A percentile compares a stretch with the other conserved stretches of the same genome.
Conservation (phyloP, 1,284 basidiomycete species). For the Austroboletus niveus region DNA sequence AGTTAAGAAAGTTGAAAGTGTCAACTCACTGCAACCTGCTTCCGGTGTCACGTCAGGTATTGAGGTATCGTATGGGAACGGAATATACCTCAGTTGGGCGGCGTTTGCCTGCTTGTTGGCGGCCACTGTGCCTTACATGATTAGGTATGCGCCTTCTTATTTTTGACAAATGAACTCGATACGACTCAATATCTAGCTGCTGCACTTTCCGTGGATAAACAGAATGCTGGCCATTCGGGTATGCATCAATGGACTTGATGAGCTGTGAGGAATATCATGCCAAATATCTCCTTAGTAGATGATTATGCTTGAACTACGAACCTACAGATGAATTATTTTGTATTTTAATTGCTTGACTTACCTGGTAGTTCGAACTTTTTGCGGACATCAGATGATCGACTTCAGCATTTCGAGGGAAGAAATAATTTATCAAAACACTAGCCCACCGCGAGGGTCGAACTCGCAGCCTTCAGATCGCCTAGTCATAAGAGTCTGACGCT, state of each 20-base stretch:
- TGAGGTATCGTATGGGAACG: conserved; percentile 56
- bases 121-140: conserved; percentile 70
- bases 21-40: conserved; percentile 54
- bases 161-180: conserved; percentile 9
- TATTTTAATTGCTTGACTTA: conserved; percentile 21
- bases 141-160: conserved; percentile 46
- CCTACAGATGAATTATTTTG: conserved; percentile 15
- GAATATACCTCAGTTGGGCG: conserved; percentile 66
- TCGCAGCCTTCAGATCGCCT: conserved; percentile 81
- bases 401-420: not conserved
- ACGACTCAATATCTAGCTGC: conserved; percentile 40
- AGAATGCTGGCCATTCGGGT: conserved; percentile 28
- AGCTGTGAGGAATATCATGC: conserved; percentile 1
- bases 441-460: conserved; percentile 91
- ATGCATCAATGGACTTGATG: conserved; percentile 13
- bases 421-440: conserved; percentile 31
- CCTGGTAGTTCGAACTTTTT: no score
- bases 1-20: conserved; percentile 57
- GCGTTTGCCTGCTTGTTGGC: conserved; percentile 62
- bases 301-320: conserved; percentile 2
- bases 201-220: conserved; percentile 69
- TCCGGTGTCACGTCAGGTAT: conserved; percentile 55
- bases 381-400: not conserved
- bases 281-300: conserved; percentile 6
- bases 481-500: conserved; percentile 69